Evolutionary conservation across 352 stramenopile species (phyloP).

Genomic region (Phytophthora europaea): DNA sequence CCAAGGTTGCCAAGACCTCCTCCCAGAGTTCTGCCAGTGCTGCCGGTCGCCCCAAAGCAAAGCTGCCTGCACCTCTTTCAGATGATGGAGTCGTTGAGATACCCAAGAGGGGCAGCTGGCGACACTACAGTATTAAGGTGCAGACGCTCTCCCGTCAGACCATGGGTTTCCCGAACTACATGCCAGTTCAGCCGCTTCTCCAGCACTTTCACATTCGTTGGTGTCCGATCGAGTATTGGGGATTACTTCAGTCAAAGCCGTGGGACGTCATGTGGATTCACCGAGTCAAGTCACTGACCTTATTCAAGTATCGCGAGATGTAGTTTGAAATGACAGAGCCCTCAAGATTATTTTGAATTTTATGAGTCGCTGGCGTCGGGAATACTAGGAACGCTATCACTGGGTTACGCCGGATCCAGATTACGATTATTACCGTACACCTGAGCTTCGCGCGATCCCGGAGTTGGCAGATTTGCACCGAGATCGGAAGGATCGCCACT

Average conservation of each 20-base stretch:
- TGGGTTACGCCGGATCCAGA: neutral
- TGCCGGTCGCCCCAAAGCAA: neutral
- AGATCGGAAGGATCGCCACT: too few relatives aligned
- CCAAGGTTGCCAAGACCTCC: neutral
- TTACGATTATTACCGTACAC: neutral
- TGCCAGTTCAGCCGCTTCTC: too few relatives aligned
- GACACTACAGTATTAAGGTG: neutral
- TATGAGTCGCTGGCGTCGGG: too few relatives aligned
- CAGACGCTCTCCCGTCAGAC: neutral
- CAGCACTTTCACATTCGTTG: too few relatives aligned
- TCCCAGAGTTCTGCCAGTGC: neutral
- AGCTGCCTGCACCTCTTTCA: neutral
- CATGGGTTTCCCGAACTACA: neutral
- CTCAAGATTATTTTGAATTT: neutral
- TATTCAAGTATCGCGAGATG: neutral
- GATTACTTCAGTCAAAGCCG: neutral
- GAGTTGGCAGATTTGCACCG: neutral
- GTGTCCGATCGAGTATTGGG: neutral
- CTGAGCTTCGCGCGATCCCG: neutral
- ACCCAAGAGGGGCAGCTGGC: neutral
- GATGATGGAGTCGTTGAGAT: neutral
- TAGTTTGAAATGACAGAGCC: neutral
- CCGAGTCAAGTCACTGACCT: neutral
- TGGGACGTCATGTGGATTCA: neutral
- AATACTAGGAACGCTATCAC: too few relatives aligned